These are phyloP conservation scores for Cystofilobasidium ferigula DNA, from an alignment of 768 basidiomycete genomes.

Conservation along the genomic window DNA sequence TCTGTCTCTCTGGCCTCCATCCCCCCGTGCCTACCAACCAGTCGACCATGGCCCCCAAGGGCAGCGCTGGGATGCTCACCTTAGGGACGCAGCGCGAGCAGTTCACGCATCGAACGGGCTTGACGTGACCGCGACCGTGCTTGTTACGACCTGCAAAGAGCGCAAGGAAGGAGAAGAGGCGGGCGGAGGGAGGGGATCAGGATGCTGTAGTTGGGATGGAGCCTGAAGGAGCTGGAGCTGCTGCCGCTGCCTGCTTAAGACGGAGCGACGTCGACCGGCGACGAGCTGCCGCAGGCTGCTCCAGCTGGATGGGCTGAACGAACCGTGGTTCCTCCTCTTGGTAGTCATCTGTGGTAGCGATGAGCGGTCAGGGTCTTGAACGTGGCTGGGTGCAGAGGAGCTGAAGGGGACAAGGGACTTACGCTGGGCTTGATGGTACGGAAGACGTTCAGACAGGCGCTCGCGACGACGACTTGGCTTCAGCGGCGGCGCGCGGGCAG, in stretches of 20 bases:
- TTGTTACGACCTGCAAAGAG: constrained; percentile 72
- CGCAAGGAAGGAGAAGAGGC: background rate
- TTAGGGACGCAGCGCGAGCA: constrained; percentile 92
- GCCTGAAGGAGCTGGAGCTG: background rate
- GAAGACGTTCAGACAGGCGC: no score
- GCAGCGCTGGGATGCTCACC: constrained; percentile 33
- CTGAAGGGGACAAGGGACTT: no score
- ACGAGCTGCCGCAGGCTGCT: no score
- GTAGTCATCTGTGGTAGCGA: constrained; percentile 4
- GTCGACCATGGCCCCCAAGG: background rate
- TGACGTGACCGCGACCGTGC: constrained; percentile 94
- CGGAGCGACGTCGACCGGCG: no score
- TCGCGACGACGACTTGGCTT: no score
- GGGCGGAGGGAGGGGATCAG: background rate
- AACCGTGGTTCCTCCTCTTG: background rate
- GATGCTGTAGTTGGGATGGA: background rate
- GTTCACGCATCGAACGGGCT: constrained; percentile 94
- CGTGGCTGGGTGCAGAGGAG: no score
- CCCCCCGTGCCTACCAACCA: background rate
- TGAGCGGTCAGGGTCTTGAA: no score
- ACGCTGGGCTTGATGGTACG: no score
- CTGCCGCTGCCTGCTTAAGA: no score
- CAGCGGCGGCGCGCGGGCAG: no score
- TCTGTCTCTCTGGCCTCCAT: background rate
- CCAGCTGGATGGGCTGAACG: background rate